Percentiles rank a stretch among this genome's conserved stretches.
These are phyloP conservation scores for Mycena galopus DNA, from an alignment of 768 basidiomycete species.

Conservation along the genomic window DNA sequence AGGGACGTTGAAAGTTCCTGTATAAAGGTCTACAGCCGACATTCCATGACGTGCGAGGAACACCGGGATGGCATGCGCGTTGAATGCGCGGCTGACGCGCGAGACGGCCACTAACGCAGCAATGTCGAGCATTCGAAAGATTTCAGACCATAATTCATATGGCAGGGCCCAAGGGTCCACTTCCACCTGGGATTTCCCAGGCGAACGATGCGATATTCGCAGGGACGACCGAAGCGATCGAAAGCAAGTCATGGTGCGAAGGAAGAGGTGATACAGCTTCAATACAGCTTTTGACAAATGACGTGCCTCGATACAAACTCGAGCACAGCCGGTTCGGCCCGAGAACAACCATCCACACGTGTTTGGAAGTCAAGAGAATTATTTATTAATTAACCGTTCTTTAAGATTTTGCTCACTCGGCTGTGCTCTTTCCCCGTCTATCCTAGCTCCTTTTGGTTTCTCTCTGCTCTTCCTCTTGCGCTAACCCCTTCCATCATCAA, in stretches of 20 bases:
- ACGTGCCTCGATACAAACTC: neutral
- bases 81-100: conserved; percentile 19
- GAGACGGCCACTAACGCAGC: neutral
- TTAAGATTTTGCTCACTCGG: no score
- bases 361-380: no score
- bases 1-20: conserved; percentile 1
- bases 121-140: conserved; percentile 21
- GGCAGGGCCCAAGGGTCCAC: neutral
- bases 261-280: no score
- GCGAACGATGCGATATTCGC: neutral
- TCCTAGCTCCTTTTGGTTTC: no score
- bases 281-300: neutral
- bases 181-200: neutral
- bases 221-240: neutral
- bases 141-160: conserved; percentile 21
- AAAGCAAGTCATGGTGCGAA: neutral
- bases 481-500: no score
- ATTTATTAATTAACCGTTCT: no score
- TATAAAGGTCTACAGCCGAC: neutral
- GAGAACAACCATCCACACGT: no score
- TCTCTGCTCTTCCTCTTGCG: no score
- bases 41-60: conserved; percentile 12
- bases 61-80: conserved; percentile 21
- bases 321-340: neutral
- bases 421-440: no score